These are phyloP conservation scores for Malus sieversii DNA, from an alignment of 306 rosid species.

Conservation along the genomic window DNA sequence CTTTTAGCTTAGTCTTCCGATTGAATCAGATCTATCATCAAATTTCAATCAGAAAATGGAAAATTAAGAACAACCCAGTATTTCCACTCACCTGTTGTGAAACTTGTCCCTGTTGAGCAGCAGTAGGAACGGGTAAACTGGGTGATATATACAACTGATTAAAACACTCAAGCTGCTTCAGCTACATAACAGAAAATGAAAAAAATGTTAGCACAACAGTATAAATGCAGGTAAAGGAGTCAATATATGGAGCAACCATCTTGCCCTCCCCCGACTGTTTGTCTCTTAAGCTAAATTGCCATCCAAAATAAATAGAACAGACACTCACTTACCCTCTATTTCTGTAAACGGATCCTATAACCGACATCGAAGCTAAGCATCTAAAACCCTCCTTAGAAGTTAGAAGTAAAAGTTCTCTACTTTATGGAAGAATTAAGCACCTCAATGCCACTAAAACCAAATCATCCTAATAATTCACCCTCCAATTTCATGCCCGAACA, in stretches of 20 bases:
- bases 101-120: slow-evolving; percentile 56
- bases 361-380: background rate
- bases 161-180: no score
- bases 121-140: slow-evolving; percentile 50
- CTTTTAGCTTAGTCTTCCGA: no score
- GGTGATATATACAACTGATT: slow-evolving; percentile 22
- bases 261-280: background rate
- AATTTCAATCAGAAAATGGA: no score
- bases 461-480: background rate
- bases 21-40: no score
- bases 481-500: background rate
- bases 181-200: no score
- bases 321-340: background rate
- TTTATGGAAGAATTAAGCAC: background rate
- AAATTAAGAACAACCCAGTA: no score
- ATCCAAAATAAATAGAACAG: background rate
- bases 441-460: background rate
- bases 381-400: background rate
- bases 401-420: background rate
- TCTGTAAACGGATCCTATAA: background rate
- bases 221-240: no score
- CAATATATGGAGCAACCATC: no score
- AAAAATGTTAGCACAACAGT: no score
- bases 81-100: background rate
- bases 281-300: background rate